These are phyloP conservation scores for Tricholoma sp. DNA, from an alignment of 768 basidiomycete genomes.

Conservation along the genomic window DNA sequence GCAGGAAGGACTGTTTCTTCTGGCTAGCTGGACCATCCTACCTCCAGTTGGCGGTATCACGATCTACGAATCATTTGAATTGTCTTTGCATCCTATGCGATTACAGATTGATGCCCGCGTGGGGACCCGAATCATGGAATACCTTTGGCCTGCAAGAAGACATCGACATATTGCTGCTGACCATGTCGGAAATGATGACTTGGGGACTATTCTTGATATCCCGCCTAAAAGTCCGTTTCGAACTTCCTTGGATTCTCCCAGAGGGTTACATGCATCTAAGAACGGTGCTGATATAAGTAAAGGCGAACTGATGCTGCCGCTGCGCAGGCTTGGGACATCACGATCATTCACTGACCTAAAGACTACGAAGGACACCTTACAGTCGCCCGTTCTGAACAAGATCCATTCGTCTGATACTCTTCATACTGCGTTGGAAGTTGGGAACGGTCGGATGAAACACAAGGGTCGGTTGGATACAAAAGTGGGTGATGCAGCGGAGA, in stretches of 20 bases:
- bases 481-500: slow-evolving; percentile 66
- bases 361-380: slow-evolving; percentile 25
- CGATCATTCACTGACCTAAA: slow-evolving; percentile 70
- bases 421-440: slow-evolving; percentile 8
- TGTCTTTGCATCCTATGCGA: slow-evolving; percentile 80
- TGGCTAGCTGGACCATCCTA: slow-evolving; percentile 77
- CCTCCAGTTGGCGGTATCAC: slow-evolving; percentile 92
- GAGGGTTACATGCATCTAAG: slow-evolving; percentile 23
- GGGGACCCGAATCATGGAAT: slow-evolving; percentile 79
- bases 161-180: slow-evolving; percentile 26
- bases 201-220: slow-evolving; percentile 13
- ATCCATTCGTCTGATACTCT: slow-evolving; percentile 38
- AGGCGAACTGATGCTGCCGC: slow-evolving; percentile 29
- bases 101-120: slow-evolving; percentile 83
- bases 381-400: slow-evolving; percentile 26
- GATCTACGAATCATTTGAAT: slow-evolving; percentile 77
- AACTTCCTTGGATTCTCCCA: slow-evolving; percentile 50
- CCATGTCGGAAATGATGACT: slow-evolving; percentile 13
- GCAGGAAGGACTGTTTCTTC: slow-evolving; percentile 67
- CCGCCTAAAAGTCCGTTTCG: slow-evolving; percentile 17
- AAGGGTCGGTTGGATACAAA: slow-evolving; percentile 16
- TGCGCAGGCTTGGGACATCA: slow-evolving; percentile 53
- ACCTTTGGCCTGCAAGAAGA: slow-evolving; percentile 73
- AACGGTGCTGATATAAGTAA: slow-evolving; percentile 2
- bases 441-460: slow-evolving; percentile 10